phyloP scores from a whole-genome alignment of 2,329 filamentous ascomycete species.

The Dothistroma pini region DNA sequence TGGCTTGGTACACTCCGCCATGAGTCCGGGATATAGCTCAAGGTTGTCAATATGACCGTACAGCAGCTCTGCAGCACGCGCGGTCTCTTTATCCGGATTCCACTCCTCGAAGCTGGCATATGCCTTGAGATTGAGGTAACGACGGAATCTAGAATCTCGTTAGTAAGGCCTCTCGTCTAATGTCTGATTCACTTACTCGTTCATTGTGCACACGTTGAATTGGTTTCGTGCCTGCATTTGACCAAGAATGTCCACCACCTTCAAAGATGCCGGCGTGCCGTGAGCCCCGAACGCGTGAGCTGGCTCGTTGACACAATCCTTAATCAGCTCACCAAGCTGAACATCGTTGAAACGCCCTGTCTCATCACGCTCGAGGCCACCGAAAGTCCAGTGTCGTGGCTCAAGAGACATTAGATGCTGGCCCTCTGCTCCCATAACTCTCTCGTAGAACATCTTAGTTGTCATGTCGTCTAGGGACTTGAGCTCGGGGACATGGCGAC shows the following conservation, averaged over 20 bases:
- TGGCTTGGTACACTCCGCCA: slow-evolving; percentile 55
- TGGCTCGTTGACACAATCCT: slow-evolving; percentile 47
- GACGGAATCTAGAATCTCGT: slow-evolving; percentile 30
- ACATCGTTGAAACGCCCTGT: slow-evolving; percentile 45
- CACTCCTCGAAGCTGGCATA: slow-evolving; percentile 37
- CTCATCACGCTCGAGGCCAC: slow-evolving; percentile 37
- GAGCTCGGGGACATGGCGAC: slow-evolving; percentile 36
- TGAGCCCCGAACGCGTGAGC: slow-evolving; percentile 51
- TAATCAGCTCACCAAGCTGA: slow-evolving; percentile 46
- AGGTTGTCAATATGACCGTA: slow-evolving; percentile 50
- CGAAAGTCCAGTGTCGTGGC: slow-evolving; percentile 42
- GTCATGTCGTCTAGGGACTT: slow-evolving; percentile 44
- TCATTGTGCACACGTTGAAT: slow-evolving; percentile 52
- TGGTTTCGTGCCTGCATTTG: slow-evolving; percentile 44
- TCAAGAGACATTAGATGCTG: slow-evolving; percentile 36
- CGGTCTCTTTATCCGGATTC: slow-evolving; percentile 37
- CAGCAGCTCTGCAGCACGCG: slow-evolving; percentile 45
- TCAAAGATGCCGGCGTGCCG: slow-evolving; percentile 46
- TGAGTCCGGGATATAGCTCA: slow-evolving; percentile 57
- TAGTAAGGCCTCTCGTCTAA: background rate
- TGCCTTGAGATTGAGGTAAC: slow-evolving; percentile 37
- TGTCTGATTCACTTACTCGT: slow-evolving; percentile 39
- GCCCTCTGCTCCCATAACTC: slow-evolving; percentile 39
- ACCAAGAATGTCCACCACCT: slow-evolving; percentile 48
- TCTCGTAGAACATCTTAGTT: slow-evolving; percentile 41